Evolutionary conservation across 2,329 filamentous ascomycete species (phyloP).

Genomic region (Phoma sp.): DNA sequence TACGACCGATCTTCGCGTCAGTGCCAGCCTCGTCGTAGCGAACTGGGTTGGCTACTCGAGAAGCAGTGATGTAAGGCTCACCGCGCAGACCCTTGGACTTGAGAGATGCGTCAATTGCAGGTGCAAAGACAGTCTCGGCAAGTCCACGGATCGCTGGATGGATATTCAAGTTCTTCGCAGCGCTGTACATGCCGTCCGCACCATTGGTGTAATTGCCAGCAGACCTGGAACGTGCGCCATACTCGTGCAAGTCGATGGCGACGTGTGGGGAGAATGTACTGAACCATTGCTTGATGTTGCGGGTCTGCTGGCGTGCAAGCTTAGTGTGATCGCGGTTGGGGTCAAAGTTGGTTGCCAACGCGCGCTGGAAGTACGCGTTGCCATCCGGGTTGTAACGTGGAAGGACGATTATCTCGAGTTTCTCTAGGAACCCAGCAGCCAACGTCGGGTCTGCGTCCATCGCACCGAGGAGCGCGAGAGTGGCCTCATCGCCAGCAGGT

Average conservation of each 20-base stretch:
- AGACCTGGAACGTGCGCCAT: conserved; percentile 35
- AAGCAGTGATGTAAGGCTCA: conserved; percentile 46
- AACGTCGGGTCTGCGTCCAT: conserved; percentile 43
- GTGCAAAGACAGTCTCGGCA: conserved; percentile 44
- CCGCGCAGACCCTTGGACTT: conserved; percentile 38
- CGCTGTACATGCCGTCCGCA: conserved; percentile 46
- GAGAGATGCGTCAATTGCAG: conserved; percentile 41
- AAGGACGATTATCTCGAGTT: conserved; percentile 45
- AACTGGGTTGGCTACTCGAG: conserved; percentile 30
- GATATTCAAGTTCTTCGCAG: conserved; percentile 50
- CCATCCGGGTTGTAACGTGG: conserved; percentile 50
- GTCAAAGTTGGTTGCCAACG: conserved; percentile 47
- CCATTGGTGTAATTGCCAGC: conserved; percentile 42
- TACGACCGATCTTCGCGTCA: conserved; percentile 48
- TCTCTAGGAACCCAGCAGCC: conserved; percentile 40
- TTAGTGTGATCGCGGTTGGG: conserved; percentile 50
- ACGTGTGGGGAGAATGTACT: conserved; percentile 43
- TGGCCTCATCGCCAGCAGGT: conserved; percentile 48
- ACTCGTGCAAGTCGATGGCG: conserved; percentile 50
- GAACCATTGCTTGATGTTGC: conserved; percentile 45
- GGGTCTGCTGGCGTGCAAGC: conserved; percentile 45
- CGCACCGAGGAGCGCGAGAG: conserved; percentile 46
- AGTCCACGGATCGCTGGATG: conserved; percentile 43
- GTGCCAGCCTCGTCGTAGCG: conserved; percentile 44
- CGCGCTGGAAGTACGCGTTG: conserved; percentile 47